Percentiles rank a stretch among this genome's conserved stretches.
phyloP scores from a whole-genome alignment of 805 yeast species.

The Starmerella tilneyi region DNA sequence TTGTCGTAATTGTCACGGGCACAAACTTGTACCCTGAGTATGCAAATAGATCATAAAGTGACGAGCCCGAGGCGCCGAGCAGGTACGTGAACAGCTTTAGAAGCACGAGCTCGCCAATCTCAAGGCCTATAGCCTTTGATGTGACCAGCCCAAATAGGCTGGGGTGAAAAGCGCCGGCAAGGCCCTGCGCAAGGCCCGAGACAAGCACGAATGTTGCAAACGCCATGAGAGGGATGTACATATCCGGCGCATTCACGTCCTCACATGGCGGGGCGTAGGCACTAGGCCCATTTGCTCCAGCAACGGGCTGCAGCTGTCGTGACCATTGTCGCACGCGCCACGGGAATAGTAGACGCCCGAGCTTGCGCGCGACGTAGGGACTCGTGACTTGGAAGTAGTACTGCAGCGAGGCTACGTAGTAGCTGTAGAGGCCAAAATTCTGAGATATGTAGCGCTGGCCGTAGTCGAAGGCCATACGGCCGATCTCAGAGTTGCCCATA shows the following conservation, averaged over 20 bases:
- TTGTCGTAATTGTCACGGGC: constrained; percentile 38
- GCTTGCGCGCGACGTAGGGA: constrained; percentile 65
- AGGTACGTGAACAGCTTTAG: constrained; percentile 76
- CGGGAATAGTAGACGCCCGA: constrained; percentile 70
- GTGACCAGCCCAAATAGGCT: constrained; percentile 80
- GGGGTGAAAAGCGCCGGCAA: constrained; percentile 85
- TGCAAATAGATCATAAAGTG: constrained; percentile 72
- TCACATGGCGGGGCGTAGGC: constrained; percentile 64
- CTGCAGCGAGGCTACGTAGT: constrained; percentile 48
- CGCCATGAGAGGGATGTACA: constrained; percentile 93
- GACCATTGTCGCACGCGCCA: constrained; percentile 79
- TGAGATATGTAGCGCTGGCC: constrained; percentile 72
- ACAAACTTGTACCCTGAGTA: constrained; percentile 93
- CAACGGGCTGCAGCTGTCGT: constrained; percentile 37
- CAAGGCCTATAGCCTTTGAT: constrained; percentile 74
- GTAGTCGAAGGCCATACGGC: constrained; percentile 71
- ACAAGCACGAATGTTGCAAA: constrained; percentile 74
- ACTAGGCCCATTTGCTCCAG: constrained; percentile 33
- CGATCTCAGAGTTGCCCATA: constrained; percentile 71
- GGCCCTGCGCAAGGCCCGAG: constrained; percentile 75
- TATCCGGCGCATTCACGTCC: constrained; percentile 90
- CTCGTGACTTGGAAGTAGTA: constrained; percentile 90
- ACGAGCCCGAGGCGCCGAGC: constrained; percentile 51
- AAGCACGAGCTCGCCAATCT: constrained; percentile 61
- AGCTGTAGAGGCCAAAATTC: constrained; percentile 45